These are phyloP conservation scores for Angomonas ambiguus DNA, from an alignment of 208 protist genomes.

Conservation along the genomic window DNA sequence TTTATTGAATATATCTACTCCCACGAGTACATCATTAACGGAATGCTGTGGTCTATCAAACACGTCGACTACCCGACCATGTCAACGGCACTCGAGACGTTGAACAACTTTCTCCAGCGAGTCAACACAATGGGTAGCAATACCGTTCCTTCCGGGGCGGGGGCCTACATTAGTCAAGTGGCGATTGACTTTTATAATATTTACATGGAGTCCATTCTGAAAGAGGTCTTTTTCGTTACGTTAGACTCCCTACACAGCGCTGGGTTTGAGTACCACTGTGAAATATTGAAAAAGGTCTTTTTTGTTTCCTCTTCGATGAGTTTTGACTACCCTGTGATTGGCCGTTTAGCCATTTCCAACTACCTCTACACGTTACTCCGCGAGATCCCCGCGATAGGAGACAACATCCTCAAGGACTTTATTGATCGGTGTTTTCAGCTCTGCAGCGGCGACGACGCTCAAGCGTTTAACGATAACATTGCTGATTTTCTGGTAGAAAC, in stretches of 20 bases:
- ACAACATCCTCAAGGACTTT: slow-evolving; percentile 42
- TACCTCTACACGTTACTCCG: slow-evolving; percentile 59
- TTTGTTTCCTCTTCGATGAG: slow-evolving; percentile 49
- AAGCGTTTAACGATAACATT: slow-evolving; percentile 43
- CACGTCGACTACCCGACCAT: slow-evolving; percentile 96
- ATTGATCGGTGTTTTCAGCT: slow-evolving; percentile 43
- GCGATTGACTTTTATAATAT: slow-evolving; percentile 64
- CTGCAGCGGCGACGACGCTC: slow-evolving; percentile 19
- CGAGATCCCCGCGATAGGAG: slow-evolving; percentile 64
- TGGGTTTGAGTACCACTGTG: slow-evolving; percentile 67
- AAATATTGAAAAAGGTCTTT: slow-evolving; percentile 76
- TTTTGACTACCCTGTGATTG: slow-evolving; percentile 36
- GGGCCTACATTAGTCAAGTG: slow-evolving; percentile 27
- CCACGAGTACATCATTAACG: slow-evolving; percentile 89
- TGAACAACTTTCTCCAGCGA: slow-evolving; percentile 90
- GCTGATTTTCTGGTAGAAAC: slow-evolving; percentile 86
- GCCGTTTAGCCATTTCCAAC: slow-evolving; percentile 35
- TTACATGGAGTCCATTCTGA: slow-evolving; percentile 77
- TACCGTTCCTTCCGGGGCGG: no score
- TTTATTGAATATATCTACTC: slow-evolving; percentile 68
- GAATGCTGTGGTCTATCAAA: slow-evolving; percentile 97
- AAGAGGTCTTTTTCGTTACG: slow-evolving; percentile 73
- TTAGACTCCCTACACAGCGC: slow-evolving; percentile 83
- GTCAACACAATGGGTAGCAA: slow-evolving; percentile 24
- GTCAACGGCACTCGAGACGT: slow-evolving; percentile 88